Percentiles rank a stretch among this genome's conserved stretches.
Evolutionary conservation across 2,329 filamentous ascomycete species (phyloP).

Genomic region (Neoscytalidium dimidiatum): DNA sequence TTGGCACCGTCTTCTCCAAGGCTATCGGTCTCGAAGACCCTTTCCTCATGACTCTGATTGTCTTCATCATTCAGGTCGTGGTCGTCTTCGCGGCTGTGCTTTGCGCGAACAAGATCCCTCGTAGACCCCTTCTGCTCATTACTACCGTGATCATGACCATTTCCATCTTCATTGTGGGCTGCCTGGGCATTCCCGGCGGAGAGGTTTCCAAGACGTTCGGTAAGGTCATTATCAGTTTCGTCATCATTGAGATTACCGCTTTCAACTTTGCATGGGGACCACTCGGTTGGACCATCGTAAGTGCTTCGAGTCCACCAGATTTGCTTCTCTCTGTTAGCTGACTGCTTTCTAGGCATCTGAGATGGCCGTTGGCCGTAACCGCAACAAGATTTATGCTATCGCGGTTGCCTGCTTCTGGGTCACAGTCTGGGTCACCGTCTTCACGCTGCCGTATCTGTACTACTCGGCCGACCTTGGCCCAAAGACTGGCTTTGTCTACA

Average conservation of each 20-base stretch:
- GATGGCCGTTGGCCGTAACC: conserved; percentile 51
- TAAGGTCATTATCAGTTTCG: conserved; percentile 46
- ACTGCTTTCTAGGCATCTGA: conserved; percentile 34
- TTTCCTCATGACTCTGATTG: conserved; percentile 46
- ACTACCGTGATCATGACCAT: conserved; percentile 43
- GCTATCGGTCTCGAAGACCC: conserved; percentile 45
- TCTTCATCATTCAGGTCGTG: conserved; percentile 47
- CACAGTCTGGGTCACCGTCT: conserved; percentile 8
- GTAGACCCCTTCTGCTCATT: conserved; percentile 42
- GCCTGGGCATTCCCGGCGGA: conserved; percentile 40
- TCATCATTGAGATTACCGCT: conserved; percentile 45
- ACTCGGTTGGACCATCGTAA: conserved; percentile 43
- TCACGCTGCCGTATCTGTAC: conserved; percentile 18
- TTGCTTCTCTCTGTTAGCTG: conserved; percentile 21
- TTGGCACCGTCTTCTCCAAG: conserved; percentile 47
- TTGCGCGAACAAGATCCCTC: conserved; percentile 43
- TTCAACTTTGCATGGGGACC: conserved; percentile 52
- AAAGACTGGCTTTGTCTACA: conserved; percentile 20
- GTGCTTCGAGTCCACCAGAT: background rate
- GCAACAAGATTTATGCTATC: conserved; percentile 49
- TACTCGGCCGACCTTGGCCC: conserved; percentile 9
- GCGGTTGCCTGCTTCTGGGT: conserved; percentile 48
- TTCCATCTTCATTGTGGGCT: conserved; percentile 46
- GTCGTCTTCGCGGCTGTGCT: conserved; percentile 43
- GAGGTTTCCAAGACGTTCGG: conserved; percentile 31